Percentiles rank a stretch among this genome's conserved stretches.
These are phyloP conservation scores for Cercospora zeina DNA, from an alignment of 2,329 filamentous ascomycete species.

Conservation along the genomic window DNA sequence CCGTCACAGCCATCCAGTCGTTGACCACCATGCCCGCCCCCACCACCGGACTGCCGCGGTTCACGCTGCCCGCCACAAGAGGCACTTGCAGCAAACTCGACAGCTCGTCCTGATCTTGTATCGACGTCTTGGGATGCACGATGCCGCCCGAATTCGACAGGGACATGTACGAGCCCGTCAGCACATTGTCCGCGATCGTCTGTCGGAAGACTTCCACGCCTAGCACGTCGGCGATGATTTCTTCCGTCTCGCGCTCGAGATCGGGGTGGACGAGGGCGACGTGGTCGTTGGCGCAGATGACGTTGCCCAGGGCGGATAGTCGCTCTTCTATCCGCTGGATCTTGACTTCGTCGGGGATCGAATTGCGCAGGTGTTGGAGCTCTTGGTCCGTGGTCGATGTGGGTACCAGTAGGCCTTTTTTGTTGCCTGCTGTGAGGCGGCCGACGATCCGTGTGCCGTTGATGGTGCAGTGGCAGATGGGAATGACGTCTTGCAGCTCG, in stretches of 20 bases:
- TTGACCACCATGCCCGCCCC: constrained; percentile 96
- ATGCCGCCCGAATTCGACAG: constrained; percentile 94
- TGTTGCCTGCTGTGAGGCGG: constrained; percentile 92
- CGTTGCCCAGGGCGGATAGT: constrained; percentile 91
- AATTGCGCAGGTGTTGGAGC: constrained; percentile 94
- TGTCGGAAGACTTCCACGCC: constrained; percentile 89
- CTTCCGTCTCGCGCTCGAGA: constrained; percentile 94
- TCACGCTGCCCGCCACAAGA: constrained; percentile 89
- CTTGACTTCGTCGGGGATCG: constrained; percentile 84
- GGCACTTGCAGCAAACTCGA: constrained; percentile 91
- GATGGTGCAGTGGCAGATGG: constrained; percentile 94
- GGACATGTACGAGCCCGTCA: constrained; percentile 95
- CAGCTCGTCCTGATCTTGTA: constrained; percentile 97
- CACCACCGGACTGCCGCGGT: constrained; percentile 90
- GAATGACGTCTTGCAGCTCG: constrained; percentile 94
- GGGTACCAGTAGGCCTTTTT: constrained; percentile 92
- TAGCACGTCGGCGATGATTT: constrained; percentile 93
- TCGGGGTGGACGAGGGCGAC: constrained; percentile 96
- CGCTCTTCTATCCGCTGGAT: constrained; percentile 98
- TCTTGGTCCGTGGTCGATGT: constrained; percentile 97
- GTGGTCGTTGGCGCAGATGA: constrained; percentile 95
- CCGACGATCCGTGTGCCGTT: constrained; percentile 95
- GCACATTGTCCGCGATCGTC: constrained; percentile 94
- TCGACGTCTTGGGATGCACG: constrained; percentile 94
- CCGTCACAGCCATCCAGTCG: constrained; percentile 96